Base-by-base conservation (phyloP, 192 early-diverging fungal species). In the Coemansia sp. region DNA sequence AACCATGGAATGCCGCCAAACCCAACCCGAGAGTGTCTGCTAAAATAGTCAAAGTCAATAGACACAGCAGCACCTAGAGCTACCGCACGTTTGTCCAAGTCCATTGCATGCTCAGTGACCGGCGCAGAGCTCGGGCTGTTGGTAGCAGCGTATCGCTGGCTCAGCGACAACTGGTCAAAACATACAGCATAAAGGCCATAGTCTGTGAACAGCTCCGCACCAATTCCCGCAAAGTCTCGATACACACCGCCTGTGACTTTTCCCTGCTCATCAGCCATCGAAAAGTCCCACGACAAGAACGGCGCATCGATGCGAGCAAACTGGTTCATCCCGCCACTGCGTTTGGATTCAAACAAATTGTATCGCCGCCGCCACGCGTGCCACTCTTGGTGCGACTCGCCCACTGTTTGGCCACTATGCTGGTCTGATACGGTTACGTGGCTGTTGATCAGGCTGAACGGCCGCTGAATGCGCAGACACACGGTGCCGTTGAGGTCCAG, bases 1-100 rank as follows among this genome's bases (percentile, higher is more conserved):
- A 27, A 23, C 24, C 27, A 54, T 9, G 52, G 52, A 19, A 54
- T 15, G 9, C 27, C 22, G 12, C 52, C 52, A 27, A 56, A 27
- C 8, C 82, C 85, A 66, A 82, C 70, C 2, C 58, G 67, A 5
- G 88, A 90, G 62, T 92, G 90, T 43, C 90, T 69, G 29, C 84
- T 87, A 74, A 93, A 95, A 72, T 93, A 95, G 70, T 95, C 93
- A 68, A 92, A 88, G 63, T 95, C 94, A 52, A 93, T 91, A 15
- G 88, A 88, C 57, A 94, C 83, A 61, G 93, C 94, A 52, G 87
- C 88, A 0, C 89, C 89, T 52, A 96, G 76, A 25, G 87, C 86
- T 2, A 94, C 86, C 2, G 93, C 93, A 24, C 92, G 86, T 58
- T 92, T 85, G 72, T 94, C 93, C 22, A 93, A 72, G 1, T 87